Base-by-base conservation (phyloP, 2,329 filamentous ascomycete species). In the Aplosporella prunicola region DNA sequence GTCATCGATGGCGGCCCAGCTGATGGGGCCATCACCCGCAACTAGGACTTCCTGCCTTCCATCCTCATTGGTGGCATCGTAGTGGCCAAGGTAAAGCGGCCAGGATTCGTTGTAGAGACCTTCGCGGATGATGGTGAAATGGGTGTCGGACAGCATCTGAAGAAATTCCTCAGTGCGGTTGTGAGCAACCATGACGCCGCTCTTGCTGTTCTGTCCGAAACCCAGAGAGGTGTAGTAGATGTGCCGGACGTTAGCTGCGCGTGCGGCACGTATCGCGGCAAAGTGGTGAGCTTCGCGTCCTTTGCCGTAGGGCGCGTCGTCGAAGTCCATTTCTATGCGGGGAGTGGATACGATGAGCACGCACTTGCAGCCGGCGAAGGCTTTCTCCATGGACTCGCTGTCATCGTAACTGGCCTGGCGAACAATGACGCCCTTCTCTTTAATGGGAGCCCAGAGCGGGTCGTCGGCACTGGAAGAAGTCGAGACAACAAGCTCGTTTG, bases 31-130 rank as follows among this genome's bases (percentile, higher is more conserved):
- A 43, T 68, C 63, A 0, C 64, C 66, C 0, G 55, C 64, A 7
- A 62, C 52, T 1, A 63, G 24, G 1, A 67, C 50, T 25, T 63
- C 57, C 1, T 27, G 49, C 33, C 64, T 46, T 1, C 46, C 45
- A 25, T 67, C 64, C 2, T 51, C 41, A 8, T 51, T 51, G 5
- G 44, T 33, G 7, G 54, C 32, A 9, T 56, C 56, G 32, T 61
- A 67, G 36, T 68, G 63, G 0, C 66, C 64, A 14, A 67, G 56
- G 41, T 68, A 67, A 14, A 68, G 45, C 5, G 64, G 65, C 66
- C 66, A 69, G 36, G 54, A 60, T 48, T 68, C 64, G 30, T 61
- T 65, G 39, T 68, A 67, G 39, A 68, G 35, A 0, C 66, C 65
- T 41, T 68, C 62, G 1, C 65, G 48, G 1, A 69, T 48, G 5